Evolutionary conservation across 768 basidiomycete species (phyloP), one percentile per base, ranked within the genome.

Genomic region (Auricularia heimuer): DNA sequence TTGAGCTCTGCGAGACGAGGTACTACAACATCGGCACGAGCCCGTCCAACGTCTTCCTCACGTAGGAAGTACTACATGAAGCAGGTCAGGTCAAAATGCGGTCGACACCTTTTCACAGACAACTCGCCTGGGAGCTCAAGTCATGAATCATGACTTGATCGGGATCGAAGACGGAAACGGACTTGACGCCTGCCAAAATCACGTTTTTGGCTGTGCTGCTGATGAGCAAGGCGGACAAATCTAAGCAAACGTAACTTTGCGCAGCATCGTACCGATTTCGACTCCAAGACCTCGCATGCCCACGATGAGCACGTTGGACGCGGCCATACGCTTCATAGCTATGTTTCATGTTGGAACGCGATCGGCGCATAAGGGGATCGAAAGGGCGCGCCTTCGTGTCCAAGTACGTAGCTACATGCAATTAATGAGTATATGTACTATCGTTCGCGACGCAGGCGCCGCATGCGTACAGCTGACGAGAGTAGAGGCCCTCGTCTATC

Each of bases 311-410:
- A 98, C 90, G 73, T 97, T 97, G 44, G 95, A 98, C 16, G 84
- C 81, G 6, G 97, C 96, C 97, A 99, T 98, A 73, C 88, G 89
- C 82, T 97, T 97, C 97, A 98, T 98, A 58, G 96, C 96, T 98
- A 60, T 34, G 56, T n/a, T 34, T 21, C 10, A 37, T 29, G 63
- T 77, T 62, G 75, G 68, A 56, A 29, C 24, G 29, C 62, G 39
- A 18, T 56, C 36, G 34, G 37, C 33, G n/a, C 37, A 42, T 45
- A 51, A 33, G 62, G 12, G 34, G 44, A 60, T 35, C 62, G 3
- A 35, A 11, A 63, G 54, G 64, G 62, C 74, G 68, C 68, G 92
- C 95, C 95, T 84, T 98, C 95, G 75, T 98, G 94, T 35, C 95
- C 95, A 34, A 98, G 85, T 8, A 98, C 95, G 75, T 98, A 98